phyloP scores from a whole-genome alignment of 148 eudicot species.

The Amaranthus cruentus region DNA sequence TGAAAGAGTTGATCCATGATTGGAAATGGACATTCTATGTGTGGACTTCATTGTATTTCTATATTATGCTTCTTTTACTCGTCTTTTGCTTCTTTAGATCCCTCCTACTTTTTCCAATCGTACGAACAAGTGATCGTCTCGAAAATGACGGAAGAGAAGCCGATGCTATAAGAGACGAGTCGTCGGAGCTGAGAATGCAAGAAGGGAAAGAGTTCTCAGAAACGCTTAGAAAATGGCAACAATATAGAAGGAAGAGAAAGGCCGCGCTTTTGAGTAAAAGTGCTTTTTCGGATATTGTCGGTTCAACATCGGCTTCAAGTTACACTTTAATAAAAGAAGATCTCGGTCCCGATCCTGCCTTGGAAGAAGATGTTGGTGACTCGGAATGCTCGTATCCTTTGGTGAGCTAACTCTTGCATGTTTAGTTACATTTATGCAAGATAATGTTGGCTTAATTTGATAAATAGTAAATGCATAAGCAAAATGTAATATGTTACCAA shows the following conservation, averaged over 20 bases:
- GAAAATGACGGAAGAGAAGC: neutral
- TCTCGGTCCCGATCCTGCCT: slow-evolving; percentile 10
- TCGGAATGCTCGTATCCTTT: slow-evolving; percentile 26
- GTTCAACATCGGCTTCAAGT: slow-evolving; percentile 41
- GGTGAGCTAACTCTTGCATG: too few relatives aligned
- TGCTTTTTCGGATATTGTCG: neutral
- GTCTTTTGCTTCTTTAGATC: slow-evolving; percentile 44
- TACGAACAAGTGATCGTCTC: neutral
- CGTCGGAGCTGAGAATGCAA: neutral
- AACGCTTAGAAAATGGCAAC: slow-evolving; percentile 54
- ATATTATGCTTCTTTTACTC: slow-evolving; percentile 34
- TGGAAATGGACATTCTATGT: slow-evolving; percentile 85
- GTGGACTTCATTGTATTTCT: slow-evolving; percentile 61
- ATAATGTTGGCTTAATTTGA: too few relatives aligned
- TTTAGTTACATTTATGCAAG: too few relatives aligned
- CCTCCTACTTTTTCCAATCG: slow-evolving; percentile 34
- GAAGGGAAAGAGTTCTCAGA: slow-evolving; percentile 41
- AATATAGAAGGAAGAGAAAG: slow-evolving; percentile 55
- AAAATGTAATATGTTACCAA: too few relatives aligned
- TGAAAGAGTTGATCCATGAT: slow-evolving; percentile 40
- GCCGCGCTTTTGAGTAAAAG: slow-evolving; percentile 38
- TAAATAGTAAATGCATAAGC: too few relatives aligned
- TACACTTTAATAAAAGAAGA: slow-evolving; percentile 38
- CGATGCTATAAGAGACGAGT: slow-evolving; percentile 5
- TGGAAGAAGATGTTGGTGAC: slow-evolving; percentile 45